Conservation (phyloP, 1,139 yeast species). For the Diutina siamensis region DNA sequence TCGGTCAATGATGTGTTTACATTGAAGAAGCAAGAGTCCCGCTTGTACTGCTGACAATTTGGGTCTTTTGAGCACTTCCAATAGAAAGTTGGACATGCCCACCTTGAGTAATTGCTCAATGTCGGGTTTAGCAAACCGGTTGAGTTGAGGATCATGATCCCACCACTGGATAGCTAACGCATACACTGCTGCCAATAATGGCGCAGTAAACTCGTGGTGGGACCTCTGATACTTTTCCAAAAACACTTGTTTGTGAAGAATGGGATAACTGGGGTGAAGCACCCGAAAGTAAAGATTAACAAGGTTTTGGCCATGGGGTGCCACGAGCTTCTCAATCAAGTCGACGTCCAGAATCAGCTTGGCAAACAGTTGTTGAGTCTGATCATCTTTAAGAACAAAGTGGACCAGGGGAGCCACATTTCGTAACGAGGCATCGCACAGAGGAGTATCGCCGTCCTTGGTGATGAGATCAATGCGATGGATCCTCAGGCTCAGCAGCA, state of each 20-base stretch:
- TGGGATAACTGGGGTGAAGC: constrained; percentile 73
- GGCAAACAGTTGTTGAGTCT: constrained; percentile 49
- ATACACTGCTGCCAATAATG: constrained; percentile 65
- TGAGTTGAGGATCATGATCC: constrained; percentile 67
- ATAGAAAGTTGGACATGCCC: constrained; percentile 49
- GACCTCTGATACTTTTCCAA: constrained; percentile 67
- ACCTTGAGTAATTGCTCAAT: constrained; percentile 33
- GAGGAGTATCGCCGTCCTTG: constrained; percentile 38
- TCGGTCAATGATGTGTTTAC: constrained; percentile 31
- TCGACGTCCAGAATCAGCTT: constrained; percentile 61
- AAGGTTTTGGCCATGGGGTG: constrained; percentile 66
- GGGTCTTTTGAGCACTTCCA: constrained; percentile 61
- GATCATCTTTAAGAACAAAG: constrained; percentile 62
- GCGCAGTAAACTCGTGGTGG: constrained; percentile 69
- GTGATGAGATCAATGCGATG: constrained; percentile 14
- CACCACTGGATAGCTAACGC: constrained; percentile 73
- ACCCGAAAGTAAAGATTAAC: constrained; percentile 62
- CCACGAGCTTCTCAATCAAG: constrained; percentile 56
- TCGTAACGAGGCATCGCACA: constrained; percentile 38
- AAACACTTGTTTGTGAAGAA: constrained; percentile 64
- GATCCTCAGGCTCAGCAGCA: constrained; percentile 6
- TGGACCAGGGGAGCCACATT: constrained; percentile 57
- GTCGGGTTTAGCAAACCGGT: constrained; percentile 56
- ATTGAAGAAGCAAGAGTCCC: constrained; percentile 56
- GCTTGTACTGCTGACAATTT: constrained; percentile 75